Evolutionary conservation across 129 eudicot genomes (phyloP), one percentile per base, ranked within the genome.

Genomic region (Chrysanthemum makinoi): DNA sequence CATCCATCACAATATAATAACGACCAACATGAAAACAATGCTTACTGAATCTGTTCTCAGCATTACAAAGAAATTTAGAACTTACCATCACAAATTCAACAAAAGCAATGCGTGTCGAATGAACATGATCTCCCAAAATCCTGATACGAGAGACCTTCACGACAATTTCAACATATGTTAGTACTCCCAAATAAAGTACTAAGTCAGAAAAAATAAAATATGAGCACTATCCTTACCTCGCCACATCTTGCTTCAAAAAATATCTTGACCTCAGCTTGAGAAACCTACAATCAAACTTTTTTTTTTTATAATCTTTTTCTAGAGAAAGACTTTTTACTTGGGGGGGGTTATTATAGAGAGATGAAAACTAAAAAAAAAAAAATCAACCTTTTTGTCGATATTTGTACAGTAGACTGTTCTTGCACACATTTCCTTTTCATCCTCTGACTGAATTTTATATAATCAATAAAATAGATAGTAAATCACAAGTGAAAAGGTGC

Each of bases 371-470:
- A 56, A 65, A 44, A 52, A 65, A 44, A 52, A 68, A n/a, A 2
- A 16, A 28, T 15, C 43, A 68, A 89, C 98, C 98, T 80, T 87
- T 82, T 94, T 94, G 82, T 94, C 98, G 75, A 94, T 94, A 76
- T 89, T 94, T 84, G 98, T 94, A 79, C 97, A 94, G 77, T 94
- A 94, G 68, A 94, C 96, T 46, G 98, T 94, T 86, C 96, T 82
- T 58, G 93, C 95, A 68, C 98, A 94, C 98, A 89, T 89, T 83
- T 94, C 96, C 66, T 96, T 84, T 72, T 94, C 98, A 82, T 89
- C 96, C 83, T 94, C 98, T 8, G 96, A 94, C 98, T 94, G 82
- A 54, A 74, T 43, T 43, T 61, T 62, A 52, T 20, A 63, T 28
- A 68, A 71, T 70, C 60, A 59, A 53, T 47, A 73, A 62, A 16